phyloP scores from a whole-genome alignment of 208 protist genomes.

The Jaenimonas drosophilae region DNA sequence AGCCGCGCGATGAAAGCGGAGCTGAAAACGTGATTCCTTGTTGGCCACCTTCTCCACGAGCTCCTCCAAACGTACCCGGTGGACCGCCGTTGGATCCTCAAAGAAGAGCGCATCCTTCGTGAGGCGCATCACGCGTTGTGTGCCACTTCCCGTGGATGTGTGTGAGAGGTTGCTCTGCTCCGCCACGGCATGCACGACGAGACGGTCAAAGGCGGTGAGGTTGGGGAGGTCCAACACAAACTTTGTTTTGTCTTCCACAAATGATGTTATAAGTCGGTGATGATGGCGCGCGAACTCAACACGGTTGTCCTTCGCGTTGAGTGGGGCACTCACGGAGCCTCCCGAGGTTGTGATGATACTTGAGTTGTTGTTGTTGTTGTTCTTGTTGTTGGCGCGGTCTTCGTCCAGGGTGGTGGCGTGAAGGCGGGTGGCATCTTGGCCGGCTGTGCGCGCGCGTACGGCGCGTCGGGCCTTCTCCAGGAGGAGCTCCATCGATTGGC shows the following conservation, averaged over 20 bases:
- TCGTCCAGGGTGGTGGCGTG: not conserved
- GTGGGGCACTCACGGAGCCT: slow-evolving; percentile 5
- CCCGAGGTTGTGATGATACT: too few species aligned
- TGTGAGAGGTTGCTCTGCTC: slow-evolving; percentile 84
- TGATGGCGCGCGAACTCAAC: slow-evolving; percentile 63
- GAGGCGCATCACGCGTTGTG: slow-evolving; percentile 50
- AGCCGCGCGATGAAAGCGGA: slow-evolving; percentile 24
- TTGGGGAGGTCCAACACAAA: slow-evolving; percentile 63
- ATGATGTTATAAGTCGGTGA: slow-evolving; percentile 52
- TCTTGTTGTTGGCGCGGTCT: not conserved
- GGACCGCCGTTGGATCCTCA: slow-evolving; percentile 36
- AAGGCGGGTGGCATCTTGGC: not conserved
- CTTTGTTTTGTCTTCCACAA: slow-evolving; percentile 68
- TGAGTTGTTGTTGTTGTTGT: not conserved
- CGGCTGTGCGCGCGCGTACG: not conserved
- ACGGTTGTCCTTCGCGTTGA: slow-evolving; percentile 45
- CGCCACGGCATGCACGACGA: slow-evolving; percentile 68
- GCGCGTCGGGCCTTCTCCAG: not conserved
- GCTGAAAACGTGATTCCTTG: slow-evolving; percentile 66
- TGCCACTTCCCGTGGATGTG: slow-evolving; percentile 33
- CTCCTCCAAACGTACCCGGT: slow-evolving; percentile 38
- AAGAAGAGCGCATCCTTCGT: slow-evolving; percentile 84
- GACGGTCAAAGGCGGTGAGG: slow-evolving; percentile 58
- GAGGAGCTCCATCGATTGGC: not conserved
- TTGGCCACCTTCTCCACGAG: slow-evolving; percentile 25